Evolutionary conservation across 345 rosid genomes (phyloP), one percentile per base, ranked within the genome.

Genomic region (Hypericum perforatum): DNA sequence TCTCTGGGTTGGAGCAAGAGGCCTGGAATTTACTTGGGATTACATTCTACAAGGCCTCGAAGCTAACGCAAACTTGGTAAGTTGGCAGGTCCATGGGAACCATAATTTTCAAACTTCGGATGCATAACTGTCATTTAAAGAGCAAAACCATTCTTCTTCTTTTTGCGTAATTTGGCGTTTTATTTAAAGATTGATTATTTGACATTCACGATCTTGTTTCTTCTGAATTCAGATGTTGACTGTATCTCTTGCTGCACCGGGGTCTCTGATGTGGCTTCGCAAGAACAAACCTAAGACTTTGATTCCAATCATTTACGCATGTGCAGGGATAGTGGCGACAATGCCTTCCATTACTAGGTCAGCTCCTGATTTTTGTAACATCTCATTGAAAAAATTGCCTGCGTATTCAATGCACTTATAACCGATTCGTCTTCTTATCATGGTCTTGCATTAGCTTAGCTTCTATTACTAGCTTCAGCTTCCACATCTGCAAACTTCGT

Each of bases 1-100:
- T 37, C 95, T 91, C 16, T 87, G 96, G 98, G 95, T 85, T 39
- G 96, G 96, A 53, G 95, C 96, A 47, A 74, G 96, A 70, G 98
- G 96, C 47, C 76, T 85, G 51, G 96, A 91, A 67, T 87, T 91
- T 67, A 92, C 96, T 29, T 85, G 98, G 96, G 95, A 84, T 36
- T 87, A 76, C 64, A 70, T 91, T 64, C 66, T 91, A 46, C 96
- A 91, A 68, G 98, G 98, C 43, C 84, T 91, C 43, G 98, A 91
- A 81, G 95, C 98, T 53, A 91, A 91, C 74, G 95, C 98, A 16
- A 84, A 87, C 67, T 66, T 91, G 96, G 98, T 81, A 75, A 11
- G 56, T 49, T 56, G 57, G 9, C 41, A 22, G 32, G 32, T 45
- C 43, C 57, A 46, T 11, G 39, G 42, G 13, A 5, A n/a, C 9